Evolutionary conservation across 2,329 filamentous ascomycete species (phyloP), one percentile per base, ranked within the genome.

Genomic region (Dactylella cylindrospora): DNA sequence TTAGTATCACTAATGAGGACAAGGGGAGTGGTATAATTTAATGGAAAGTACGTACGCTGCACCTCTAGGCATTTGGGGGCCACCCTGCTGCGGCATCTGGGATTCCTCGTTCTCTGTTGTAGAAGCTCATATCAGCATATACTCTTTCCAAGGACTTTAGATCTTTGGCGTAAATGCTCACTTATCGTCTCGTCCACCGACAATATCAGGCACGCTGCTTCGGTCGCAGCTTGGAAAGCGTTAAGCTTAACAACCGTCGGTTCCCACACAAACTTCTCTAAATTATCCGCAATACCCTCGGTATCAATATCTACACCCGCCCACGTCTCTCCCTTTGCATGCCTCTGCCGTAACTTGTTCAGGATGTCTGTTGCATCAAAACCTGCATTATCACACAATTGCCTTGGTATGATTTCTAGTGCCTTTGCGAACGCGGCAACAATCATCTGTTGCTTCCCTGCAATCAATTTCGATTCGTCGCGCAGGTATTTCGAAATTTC

Each of bases 351-450:
- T 67, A 98, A 80, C 71, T 89, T 85, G 79, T 97, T 98, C 66
- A 98, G 83, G 68, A 98, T 96, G 71, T 98, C 93, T 45, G 93
- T 98, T 20, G 93, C 90, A 72, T 98, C 93, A 72, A 98, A 97
- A 66, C 93, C 93, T 52, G 93, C 93, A 71, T 98, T 98, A 78
- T 98, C 93, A 78, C 93, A 98, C 62, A 98, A 80, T 76, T 97
- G 93, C 70, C 93, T 85, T 17, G 93, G 93, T 69, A 98, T 94
- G 62, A 97, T 85, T 77, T 98, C 93, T 51, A 98, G 82, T 1
- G 93, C 93, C 78, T 95, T 96, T 69, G 93, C 93, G 69, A 97
- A 97, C 3, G 89, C 87, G 78, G 97, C 97, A 79, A 98, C 93
- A 70, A 98, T 90, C 52, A 88, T 83, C 76, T 98, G 93, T 74